Base-by-base conservation (phyloP, 345 rosid genomes). In the Salix suchowensis region DNA sequence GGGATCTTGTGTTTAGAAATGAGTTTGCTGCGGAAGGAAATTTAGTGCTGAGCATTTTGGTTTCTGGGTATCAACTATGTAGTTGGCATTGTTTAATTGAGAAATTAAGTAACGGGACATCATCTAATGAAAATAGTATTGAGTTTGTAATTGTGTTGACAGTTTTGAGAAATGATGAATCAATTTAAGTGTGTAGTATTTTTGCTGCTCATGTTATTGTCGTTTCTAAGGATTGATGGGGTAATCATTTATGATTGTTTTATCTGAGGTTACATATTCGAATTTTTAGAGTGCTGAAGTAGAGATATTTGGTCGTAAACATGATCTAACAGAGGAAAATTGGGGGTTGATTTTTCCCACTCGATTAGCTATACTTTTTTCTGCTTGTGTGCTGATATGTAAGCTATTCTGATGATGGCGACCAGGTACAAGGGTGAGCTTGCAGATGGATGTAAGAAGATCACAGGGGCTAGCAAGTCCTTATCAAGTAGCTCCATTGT, bases 351-450 rank as follows among this genome's bases (percentile, higher is more conserved):
- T 32, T 32, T 0, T 32, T 32, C 34, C 0, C 34, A 32, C 34
- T 32, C 34, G 0, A 32, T 32, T 21, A 54, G 11, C 2, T 54
- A 23, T 21, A 15, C 24, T 73, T 28, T 73, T 23, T 13, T 65
- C 28, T 67, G 42, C 13, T 52, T 66, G 12, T 75, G 65, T 75
- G 65, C 62, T 75, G 65, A 19, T 55, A 18, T 36, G 0, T 44
- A 5, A 30, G 67, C 67, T 37, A 15, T 18, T 11, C n/a, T 54
- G 16, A 13, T 7, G 42, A 19, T 18, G 55, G 68, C 19, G n/a
- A 73, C 40, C 81, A 78, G 81, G 77, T 60, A 36, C 46, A 60
- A 24, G 55, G 68, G 28, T 58, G 77, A 44, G 14, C 60, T 73
- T 10, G 77, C 13, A 24, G 65, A 78, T 8, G 16, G 77, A 44